Conservation (phyloP, 78 protist species). For the Polysphondylium violaceum region DNA sequence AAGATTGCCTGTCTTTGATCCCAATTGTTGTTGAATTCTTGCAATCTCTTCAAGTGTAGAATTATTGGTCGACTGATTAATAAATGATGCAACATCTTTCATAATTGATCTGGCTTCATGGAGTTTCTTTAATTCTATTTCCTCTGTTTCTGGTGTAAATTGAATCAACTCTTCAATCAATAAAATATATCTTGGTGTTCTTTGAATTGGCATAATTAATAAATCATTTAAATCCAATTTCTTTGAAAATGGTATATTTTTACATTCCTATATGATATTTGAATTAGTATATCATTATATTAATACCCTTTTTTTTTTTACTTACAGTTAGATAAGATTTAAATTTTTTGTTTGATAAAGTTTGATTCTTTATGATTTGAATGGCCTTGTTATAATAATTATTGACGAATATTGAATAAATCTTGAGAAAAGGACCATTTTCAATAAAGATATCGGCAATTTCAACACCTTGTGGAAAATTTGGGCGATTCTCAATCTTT, state of each 20-base stretch:
- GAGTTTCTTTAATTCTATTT: conserved; percentile 6
- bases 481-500: conserved; percentile 3
- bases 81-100: conserved; percentile 66
- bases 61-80: conserved; percentile 40
- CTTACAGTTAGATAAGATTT: conserved; percentile 47
- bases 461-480: background rate
- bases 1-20: conserved; percentile 47
- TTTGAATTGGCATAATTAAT: conserved; percentile 70
- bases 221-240: conserved; percentile 79
- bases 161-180: conserved; percentile 67
- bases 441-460: conserved; percentile 53
- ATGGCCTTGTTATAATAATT: conserved; percentile 64
- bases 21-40: conserved; percentile 46
- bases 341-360: conserved; percentile 42
- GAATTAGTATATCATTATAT: too few species aligned
- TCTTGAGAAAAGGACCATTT: conserved; percentile 61
- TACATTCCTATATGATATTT: conserved; percentile 51
- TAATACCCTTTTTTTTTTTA: background rate
- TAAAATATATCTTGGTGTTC: conserved; percentile 72
- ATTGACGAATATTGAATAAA: conserved; percentile 63
- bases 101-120: conserved; percentile 51
- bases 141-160: conserved; percentile 11
- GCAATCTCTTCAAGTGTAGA: background rate
- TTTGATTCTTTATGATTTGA: conserved; percentile 14
- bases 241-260: conserved; percentile 37